Conservation (phyloP, 2,329 filamentous ascomycete species). For the Trichoderma sp. region DNA sequence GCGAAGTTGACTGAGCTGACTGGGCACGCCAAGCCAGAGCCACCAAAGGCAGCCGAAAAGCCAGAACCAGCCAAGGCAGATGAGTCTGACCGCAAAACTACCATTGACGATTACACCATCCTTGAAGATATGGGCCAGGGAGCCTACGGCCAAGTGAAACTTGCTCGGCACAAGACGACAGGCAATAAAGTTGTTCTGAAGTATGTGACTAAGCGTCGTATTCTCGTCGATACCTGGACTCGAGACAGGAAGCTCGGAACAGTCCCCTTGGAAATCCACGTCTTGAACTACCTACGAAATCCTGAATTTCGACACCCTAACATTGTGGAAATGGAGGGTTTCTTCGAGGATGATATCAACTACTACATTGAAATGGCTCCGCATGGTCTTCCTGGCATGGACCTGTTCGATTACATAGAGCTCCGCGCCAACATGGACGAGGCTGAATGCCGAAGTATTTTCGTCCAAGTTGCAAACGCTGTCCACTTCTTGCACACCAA, state of each 20-base stretch:
- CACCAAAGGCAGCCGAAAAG: conserved; percentile 41
- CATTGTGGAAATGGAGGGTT: conserved; percentile 73
- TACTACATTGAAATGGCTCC: conserved; percentile 99
- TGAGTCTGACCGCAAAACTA: conserved; percentile 67
- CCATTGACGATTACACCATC: conserved; percentile 87
- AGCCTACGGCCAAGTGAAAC: conserved; percentile 95
- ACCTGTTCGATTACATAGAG: conserved; percentile 98
- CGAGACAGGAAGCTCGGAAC: conserved; percentile 90
- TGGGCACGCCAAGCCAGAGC: conserved; percentile 42
- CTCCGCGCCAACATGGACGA: conserved; percentile 96
- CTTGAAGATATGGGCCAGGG: conserved; percentile 98
- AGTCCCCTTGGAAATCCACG: conserved; percentile 95
- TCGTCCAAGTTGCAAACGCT: conserved; percentile 87
- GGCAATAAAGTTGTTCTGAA: conserved; percentile 91
- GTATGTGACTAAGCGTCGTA: conserved; percentile 95
- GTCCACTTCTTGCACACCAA: conserved; percentile 90
- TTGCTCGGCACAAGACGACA: conserved; percentile 81
- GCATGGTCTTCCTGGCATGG: conserved; percentile 94
- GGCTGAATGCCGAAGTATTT: conserved; percentile 89
- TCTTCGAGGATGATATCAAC: conserved; percentile 81
- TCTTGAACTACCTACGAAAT: conserved; percentile 86
- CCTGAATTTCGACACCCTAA: conserved; percentile 70
- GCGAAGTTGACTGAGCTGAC: conserved; percentile 49
- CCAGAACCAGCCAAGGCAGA: conserved; percentile 43
- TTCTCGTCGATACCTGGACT: conserved; percentile 98